Conservation (phyloP, 441 rosid genomes). For the Populus hybrid region DNA sequence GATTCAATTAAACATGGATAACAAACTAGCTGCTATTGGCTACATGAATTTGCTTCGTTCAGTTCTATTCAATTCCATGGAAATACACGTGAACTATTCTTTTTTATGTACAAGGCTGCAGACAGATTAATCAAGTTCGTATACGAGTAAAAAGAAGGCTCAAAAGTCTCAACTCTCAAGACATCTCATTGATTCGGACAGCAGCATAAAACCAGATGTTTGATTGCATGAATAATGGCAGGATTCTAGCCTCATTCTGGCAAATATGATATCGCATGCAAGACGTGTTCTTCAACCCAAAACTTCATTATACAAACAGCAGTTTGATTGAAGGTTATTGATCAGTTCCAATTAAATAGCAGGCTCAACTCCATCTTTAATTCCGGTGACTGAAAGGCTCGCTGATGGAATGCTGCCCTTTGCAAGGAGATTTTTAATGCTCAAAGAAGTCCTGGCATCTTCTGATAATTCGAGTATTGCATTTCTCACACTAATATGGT, state of each 20-base stretch:
- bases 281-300: background rate
- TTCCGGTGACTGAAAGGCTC: constrained; percentile 20
- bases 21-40: background rate
- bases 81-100: background rate
- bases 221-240: background rate
- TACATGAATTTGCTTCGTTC: background rate
- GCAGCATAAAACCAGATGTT: background rate
- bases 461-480: constrained; percentile 47
- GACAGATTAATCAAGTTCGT: background rate
- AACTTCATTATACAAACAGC: background rate
- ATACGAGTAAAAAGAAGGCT: background rate
- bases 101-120: background rate
- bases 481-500: constrained; percentile 38
- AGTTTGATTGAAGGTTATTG: background rate
- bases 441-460: constrained; percentile 49
- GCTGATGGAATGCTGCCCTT: constrained; percentile 40
- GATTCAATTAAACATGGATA: background rate
- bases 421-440: constrained; percentile 43
- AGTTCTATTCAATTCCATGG: background rate
- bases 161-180: background rate
- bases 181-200: background rate
- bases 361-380: constrained; percentile 17
- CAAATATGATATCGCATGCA: background rate
- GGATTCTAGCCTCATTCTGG: background rate
- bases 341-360: constrained; percentile 9